Base-by-base conservation (phyloP, 495 filamentous ascomycete species). In the Trichoderma orchidacearum region DNA sequence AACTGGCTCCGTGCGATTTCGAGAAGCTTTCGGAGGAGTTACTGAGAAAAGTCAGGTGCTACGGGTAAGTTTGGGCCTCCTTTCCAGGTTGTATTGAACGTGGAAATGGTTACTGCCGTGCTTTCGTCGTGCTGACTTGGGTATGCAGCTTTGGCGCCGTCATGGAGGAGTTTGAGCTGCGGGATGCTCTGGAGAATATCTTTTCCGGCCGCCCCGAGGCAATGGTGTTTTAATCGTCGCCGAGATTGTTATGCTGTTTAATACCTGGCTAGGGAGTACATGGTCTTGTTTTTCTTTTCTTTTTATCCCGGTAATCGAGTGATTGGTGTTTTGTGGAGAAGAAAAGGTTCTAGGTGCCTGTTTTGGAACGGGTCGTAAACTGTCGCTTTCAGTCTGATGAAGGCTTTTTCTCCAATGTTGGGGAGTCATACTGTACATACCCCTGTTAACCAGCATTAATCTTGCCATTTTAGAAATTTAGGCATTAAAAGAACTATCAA, bases 81-180 rank as follows among this genome's bases (percentile, higher is more conserved):
- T 50, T 36, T 50, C 27, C 25, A n/a, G n/a, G n/a, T n/a, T n/a
- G n/a, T 23, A 28, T 53, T 27, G 21, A 48, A n/a, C n/a, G n/a
- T n/a, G n/a, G 6, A 25, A 25, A 4, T 48, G 21, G 7, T 27
- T 7, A 18, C 27, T 9, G 2, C 8, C 6, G 15, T 28, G 25
- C 15, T 54, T 56, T 23, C 45, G 12, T 15, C 18, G 41, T 61
- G 54, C 61, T 67, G 56, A 69, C 50, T 29, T 11, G 57, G 11
- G 41, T 25, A 17, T 53, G 9, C 62, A 90, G 86, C 9, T 91
- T 92, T 61, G 87, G 87, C 18, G 86, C 87, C 21, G 87, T 90
- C 21, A 74, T 90, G 63, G 92, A 96, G 63, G 89, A 96, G 64
- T 95, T 93, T 62, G 92, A 96, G 64, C 83, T 98, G 28, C 74